Base-by-base conservation (phyloP, 345 rosid species). In the Pistacia atlantica region DNA sequence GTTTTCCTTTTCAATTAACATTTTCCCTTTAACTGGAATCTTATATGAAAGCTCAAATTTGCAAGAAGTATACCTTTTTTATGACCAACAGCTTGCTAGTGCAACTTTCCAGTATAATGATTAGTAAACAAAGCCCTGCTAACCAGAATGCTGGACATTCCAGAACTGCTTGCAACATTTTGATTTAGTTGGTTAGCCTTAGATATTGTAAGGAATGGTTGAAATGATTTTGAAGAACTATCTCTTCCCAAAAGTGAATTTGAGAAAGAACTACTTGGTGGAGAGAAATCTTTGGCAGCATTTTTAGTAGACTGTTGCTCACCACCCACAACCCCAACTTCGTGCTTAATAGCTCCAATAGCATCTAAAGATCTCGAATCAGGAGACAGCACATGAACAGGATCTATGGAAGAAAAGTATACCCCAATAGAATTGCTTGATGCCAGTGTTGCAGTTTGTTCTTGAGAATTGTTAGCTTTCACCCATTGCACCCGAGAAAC, bases 301-400 rank as follows among this genome's bases (percentile, higher is more conserved):
- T 81, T 88, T 77, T 90, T 93, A 78, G 83, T 76, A 78, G 85
- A 75, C 61, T 83, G 92, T 37, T 92, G 86, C 61, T 88, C 91
- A 71, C 83, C 89, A 59, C 98, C 94, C 54, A 84, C 96, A 71
- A 87, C 91, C 72, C 94, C 97, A 80, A 93, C 97, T 81, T 93
- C 98, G 76, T 95, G 97, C 86, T 86, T 91, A 69, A 95, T 95
- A 78, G 97, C 92, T 81, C 97, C 97, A 83, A 89, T 90, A 60
- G 83, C 87, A 84, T 87, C 84, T 74, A 90, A 83, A 65, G 96
- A 77, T 86, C 96, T 84, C 18, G 94, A 90, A 78, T 89, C 97
- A 63, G 94, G 96, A 82, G 98, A 93, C 81, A 96, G 98, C 70
- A 92, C 98, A 78, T 95, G 97, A 82, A 93, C 94, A 75, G 98